Conservation (phyloP, 768 basidiomycete genomes). For the Macrolepiota fuliginosa region DNA sequence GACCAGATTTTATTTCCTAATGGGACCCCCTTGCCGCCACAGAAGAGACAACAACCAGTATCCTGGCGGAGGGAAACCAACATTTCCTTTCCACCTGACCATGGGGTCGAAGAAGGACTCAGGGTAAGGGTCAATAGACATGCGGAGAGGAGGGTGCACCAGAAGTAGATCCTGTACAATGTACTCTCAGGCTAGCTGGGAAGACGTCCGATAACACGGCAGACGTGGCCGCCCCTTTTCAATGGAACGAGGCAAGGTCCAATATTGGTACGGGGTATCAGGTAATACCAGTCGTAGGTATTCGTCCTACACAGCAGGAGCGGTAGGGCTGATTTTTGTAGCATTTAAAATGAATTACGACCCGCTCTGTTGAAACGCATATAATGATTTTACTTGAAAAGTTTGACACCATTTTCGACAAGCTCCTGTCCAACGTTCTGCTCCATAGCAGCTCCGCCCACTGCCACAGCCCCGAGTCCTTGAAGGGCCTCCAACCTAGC, state of each 20-base stretch:
- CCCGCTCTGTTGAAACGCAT: neutral
- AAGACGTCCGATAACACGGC: conserved; percentile 27
- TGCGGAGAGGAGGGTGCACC: conserved; percentile 26
- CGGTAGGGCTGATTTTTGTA: conserved; percentile 36
- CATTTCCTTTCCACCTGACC: conserved; percentile 36
- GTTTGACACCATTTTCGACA: conserved; percentile 27
- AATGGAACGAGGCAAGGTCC: conserved; percentile 26
- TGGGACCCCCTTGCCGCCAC: conserved; percentile 38
- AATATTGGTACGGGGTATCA: conserved; percentile 32
- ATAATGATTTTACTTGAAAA: conserved; percentile 29
- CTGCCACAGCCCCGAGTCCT: conserved; percentile 30
- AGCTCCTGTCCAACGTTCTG: conserved; percentile 29
- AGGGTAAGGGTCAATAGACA: conserved; percentile 27
- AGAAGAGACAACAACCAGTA: conserved; percentile 26
- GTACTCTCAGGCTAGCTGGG: conserved; percentile 32
- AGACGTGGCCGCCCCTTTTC: conserved; percentile 23
- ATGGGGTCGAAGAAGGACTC: conserved; percentile 33
- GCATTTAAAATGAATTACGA: conserved; percentile 21
- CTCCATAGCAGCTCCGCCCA: conserved; percentile 40
- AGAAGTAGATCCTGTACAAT: conserved; percentile 38
- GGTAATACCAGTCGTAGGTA: conserved; percentile 35
- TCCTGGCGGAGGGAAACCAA: conserved; percentile 31
- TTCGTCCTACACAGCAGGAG: conserved; percentile 28
- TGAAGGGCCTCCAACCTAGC: conserved; percentile 28
- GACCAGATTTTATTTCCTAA: conserved; percentile 28